These are phyloP conservation scores for Ilyonectria robusta DNA, from an alignment of 2,329 filamentous ascomycete genomes.

Conservation along the genomic window DNA sequence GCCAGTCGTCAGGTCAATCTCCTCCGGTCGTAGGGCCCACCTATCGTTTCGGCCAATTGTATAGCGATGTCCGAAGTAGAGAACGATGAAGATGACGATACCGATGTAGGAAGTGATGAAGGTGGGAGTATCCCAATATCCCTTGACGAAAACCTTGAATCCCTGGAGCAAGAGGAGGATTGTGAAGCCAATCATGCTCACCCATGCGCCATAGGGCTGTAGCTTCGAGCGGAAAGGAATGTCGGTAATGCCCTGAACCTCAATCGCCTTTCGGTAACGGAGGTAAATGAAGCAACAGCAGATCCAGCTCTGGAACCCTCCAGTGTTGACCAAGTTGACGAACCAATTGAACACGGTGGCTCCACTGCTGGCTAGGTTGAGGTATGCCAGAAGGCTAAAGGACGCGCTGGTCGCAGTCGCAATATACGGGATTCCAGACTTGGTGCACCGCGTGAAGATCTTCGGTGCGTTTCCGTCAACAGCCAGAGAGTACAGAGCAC, in stretches of 20 bases:
- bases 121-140: conserved; percentile 18
- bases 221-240: conserved; percentile 28
- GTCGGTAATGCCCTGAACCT: conserved; percentile 25
- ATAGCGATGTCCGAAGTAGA: conserved; percentile 27
- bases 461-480: conserved; percentile 57
- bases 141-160: conserved; percentile 30
- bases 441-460: conserved; percentile 50
- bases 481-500: conserved; percentile 61
- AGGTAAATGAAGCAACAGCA: conserved; percentile 33
- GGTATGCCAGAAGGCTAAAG: conserved; percentile 29
- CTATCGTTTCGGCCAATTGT: conserved; percentile 13
- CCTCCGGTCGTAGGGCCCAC: conserved; percentile 15
- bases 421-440: conserved; percentile 43
- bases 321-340: conserved; percentile 32
- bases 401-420: conserved; percentile 34
- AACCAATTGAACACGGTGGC: conserved; percentile 35
- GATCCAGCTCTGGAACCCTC: conserved; percentile 30
- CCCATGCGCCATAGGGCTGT: conserved; percentile 23
- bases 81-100: conserved; percentile 19
- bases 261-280: conserved; percentile 27
- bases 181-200: conserved; percentile 20
- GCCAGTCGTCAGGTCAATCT: conserved; percentile 22
- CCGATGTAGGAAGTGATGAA: conserved; percentile 33
- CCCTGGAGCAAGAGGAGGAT: conserved; percentile 26
- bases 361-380: conserved; percentile 24